Evolutionary conservation across 345 rosid species (phyloP), one percentile per base, ranked within the genome.

Genomic region (rapeseed (Brassica napus)): DNA sequence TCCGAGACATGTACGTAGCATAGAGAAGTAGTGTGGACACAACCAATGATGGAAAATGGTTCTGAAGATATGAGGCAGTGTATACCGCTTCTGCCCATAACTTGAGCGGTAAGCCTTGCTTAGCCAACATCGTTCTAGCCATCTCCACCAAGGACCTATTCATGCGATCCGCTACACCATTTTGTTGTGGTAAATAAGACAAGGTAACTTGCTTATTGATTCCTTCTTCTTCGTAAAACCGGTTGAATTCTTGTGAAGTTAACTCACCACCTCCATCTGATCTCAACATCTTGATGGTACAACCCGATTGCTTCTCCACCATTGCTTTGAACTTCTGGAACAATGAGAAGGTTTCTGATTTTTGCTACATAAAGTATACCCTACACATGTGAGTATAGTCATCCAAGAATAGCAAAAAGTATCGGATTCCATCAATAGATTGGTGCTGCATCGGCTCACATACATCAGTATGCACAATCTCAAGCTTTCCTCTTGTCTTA

Each of bases 111-210:
- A 69, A 7, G 0, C 0, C 65, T 57, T 71, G 18, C 0, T 55
- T 61, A 0, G 1, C 0, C 4, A 69, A 2, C 26, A 69, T 14
- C 2, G 61, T 0, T 69, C 72, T 47, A 0, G 42, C 61, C 72
- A 69, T 49, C 23, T 69, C 61, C 72, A 49, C 61, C 4, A 69
- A 7, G 0, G 61, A n/a, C 30, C 61, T 26, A 6, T 69, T 69
- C n/a, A 14, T 69, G 0, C 21, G 10, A 11, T 71, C 24, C 0
- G 52, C 52, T 0, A 4, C 21, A 1, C 74, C 30, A 11, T 71
- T 71, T 32, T 71, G 74, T 3, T 70, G 47, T 15, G 64, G 64
- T 4, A 47, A 15, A 4, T 69, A 69, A 30, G 62, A 42, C 24
- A 69, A 3, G 0, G 64, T 70, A 1, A 31, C n/a, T 18, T 69